Evolutionary conservation across 2,329 filamentous ascomycete species (phyloP).

Genomic region (Lecanosticta acicola): DNA sequence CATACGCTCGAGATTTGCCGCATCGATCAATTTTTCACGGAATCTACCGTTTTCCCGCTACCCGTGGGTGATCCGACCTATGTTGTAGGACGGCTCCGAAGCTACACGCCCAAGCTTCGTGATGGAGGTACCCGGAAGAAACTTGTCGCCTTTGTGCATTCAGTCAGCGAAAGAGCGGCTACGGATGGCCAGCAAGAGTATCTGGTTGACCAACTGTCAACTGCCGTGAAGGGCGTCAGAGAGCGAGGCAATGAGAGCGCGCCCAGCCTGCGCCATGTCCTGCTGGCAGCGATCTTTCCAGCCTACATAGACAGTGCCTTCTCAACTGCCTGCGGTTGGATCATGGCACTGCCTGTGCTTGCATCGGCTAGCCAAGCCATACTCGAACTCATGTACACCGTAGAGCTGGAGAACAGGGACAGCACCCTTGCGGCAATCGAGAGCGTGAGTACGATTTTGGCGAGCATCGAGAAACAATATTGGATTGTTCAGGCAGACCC

Average conservation of each 20-base stretch:
- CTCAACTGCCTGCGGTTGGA: constrained; percentile 43
- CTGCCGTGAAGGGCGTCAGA: constrained; percentile 43
- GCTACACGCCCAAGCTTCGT: constrained; percentile 51
- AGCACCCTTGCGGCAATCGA: constrained; percentile 30
- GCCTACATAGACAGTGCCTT: constrained; percentile 51
- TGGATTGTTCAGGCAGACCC: constrained; percentile 6
- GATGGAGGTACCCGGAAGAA: constrained; percentile 48
- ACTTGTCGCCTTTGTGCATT: constrained; percentile 54
- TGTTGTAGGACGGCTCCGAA: constrained; percentile 55
- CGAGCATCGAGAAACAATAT: constrained; percentile 16
- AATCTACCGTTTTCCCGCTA: constrained; percentile 55
- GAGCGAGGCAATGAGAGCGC: constrained; percentile 34
- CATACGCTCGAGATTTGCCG: constrained; percentile 53
- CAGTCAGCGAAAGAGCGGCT: constrained; percentile 54
- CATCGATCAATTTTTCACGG: constrained; percentile 55
- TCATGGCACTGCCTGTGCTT: constrained; percentile 50
- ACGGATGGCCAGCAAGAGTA: constrained; percentile 53
- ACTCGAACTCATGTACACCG: constrained; percentile 40
- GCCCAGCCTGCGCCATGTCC: constrained; percentile 46
- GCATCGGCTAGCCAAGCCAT: constrained; percentile 43
- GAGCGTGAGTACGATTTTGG: constrained; percentile 10
- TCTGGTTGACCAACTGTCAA: constrained; percentile 49
- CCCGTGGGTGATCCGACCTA: constrained; percentile 57
- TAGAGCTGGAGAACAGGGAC: constrained; percentile 39
- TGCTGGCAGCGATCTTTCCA: constrained; percentile 52